phyloP scores from a whole-genome alignment of 345 rosid genomes.

The Brassica nigra region DNA sequence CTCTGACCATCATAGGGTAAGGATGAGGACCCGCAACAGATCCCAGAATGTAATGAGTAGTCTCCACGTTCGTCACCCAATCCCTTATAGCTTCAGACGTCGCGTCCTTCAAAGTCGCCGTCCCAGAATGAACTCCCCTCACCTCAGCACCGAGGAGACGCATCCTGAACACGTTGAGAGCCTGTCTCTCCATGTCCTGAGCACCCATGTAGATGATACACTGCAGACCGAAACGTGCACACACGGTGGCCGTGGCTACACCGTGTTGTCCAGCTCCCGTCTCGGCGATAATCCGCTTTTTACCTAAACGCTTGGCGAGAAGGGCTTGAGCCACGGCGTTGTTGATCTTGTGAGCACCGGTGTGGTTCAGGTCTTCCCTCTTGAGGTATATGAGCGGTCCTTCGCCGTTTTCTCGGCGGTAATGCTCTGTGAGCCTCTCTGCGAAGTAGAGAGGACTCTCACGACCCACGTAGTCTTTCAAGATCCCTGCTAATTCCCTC shows the following conservation, averaged over 20 bases:
- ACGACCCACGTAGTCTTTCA: constrained; percentile 92
- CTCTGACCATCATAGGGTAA: constrained; percentile 96
- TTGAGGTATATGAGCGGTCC: constrained; percentile 84
- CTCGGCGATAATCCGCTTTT: constrained; percentile 81
- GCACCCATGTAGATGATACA: constrained; percentile 95
- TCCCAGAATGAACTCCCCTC: constrained; percentile 69
- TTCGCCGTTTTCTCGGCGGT: constrained; percentile 70
- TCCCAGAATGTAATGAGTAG: constrained; percentile 91
- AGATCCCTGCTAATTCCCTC: constrained; percentile 69
- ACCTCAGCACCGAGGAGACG: constrained; percentile 95
- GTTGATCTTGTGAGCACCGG: constrained; percentile 93
- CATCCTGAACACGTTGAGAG: constrained; percentile 93
- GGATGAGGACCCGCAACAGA: constrained; percentile 99
- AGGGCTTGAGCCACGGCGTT: constrained; percentile 89
- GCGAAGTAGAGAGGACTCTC: constrained; percentile 93
- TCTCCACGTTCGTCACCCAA: constrained; percentile 93
- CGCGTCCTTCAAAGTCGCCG: constrained; percentile 76
- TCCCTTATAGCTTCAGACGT: constrained; percentile 83
- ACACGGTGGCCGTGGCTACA: constrained; percentile 97
- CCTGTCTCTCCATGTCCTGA: constrained; percentile 93
- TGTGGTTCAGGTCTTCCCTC: constrained; percentile 96
- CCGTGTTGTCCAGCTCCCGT: constrained; percentile 99
- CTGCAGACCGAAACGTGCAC: constrained; percentile 83
- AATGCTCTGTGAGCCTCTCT: constrained; percentile 84
- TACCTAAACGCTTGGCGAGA: constrained; percentile 86